These are phyloP conservation scores for Pelagophyceae sp. DNA, from an alignment of 352 stramenopile species.

Conservation along the genomic window DNA sequence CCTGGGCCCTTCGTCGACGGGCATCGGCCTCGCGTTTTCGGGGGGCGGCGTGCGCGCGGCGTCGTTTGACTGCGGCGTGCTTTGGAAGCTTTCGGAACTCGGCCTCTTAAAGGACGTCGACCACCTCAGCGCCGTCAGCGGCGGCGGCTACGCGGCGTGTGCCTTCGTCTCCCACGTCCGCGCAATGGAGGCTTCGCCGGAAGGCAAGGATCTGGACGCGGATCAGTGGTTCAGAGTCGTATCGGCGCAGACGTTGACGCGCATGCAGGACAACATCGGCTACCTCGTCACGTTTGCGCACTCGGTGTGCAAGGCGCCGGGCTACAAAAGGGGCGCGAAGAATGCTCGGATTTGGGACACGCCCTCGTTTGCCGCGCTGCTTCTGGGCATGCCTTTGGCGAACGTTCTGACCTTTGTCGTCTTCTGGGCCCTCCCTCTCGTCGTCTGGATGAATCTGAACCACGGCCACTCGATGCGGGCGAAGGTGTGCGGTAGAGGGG, in stretches of 20 bases:
- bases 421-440: not conserved
- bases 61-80: conserved; percentile 6
- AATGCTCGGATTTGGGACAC: not conserved
- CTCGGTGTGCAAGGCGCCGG: not conserved
- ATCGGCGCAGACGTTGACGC: not conserved
- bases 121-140: not conserved
- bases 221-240: not conserved
- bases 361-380: not conserved
- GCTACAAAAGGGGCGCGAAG: not conserved
- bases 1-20: not conserved
- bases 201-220: not conserved
- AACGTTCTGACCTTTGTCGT: not conserved
- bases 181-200: not conserved
- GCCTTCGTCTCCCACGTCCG: not conserved
- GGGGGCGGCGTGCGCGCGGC: conserved; percentile 4
- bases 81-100: not conserved
- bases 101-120: conserved; percentile 8
- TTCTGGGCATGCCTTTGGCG: not conserved
- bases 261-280: conserved; percentile 15
- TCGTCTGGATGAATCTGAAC: not conserved
- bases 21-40: not conserved
- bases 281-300: not conserved
- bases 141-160: not conserved
- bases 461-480: conserved; percentile 15
- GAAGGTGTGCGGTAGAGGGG: not conserved